Base-by-base conservation (phyloP, 1,284 basidiomycete species). In the Irpex rosettiformis region DNA sequence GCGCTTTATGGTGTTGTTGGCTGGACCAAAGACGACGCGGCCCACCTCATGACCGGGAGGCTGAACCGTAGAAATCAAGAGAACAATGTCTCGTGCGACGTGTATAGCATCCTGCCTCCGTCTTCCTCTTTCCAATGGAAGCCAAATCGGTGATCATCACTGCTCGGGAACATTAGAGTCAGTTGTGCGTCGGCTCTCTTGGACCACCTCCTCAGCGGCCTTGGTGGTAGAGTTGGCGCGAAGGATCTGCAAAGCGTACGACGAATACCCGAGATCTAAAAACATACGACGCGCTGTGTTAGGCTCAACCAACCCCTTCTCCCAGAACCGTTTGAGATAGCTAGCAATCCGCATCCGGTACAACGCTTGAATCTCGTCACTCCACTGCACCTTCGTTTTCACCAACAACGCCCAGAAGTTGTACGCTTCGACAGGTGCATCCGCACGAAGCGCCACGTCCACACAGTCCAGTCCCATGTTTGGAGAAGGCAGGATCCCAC, bases 361-460 rank as follows among this genome's bases (percentile, higher is more conserved):
- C 43, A 55, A 61, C 29, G 52, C 60, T 62, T 86, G 83, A 64
- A 77, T 75, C 13, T 4, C 18, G 65, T 85, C 83, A 8, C 67
- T 62, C 81, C 80, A 83, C 59, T 80, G 72, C n/a, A 76, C 71
- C 68, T 76, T 79, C 52, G 70, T 70, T 62, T 70, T 72, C 22
- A 88, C 48, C 55, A 86, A 68, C 55, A 72, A 64, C 55, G 70
- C 65, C 87, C 88, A 89, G 68, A 88, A 88, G 49, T 71, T 67
- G 72, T 77, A 86, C 3, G 85, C 88, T 71, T 82, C 69, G 60
- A 62, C 62, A 0, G 82, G 76, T 40, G 84, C 77, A 18, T 75
- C 69, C 30, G 77, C 74, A 33, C 73, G 71, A 59, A 89, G 67
- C 27, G 83, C 78, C 18, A 76, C 75, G n/a, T 65, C 66, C 28